Base-by-base conservation (phyloP, 495 filamentous ascomycete species). In the Penicillium salamii region DNA sequence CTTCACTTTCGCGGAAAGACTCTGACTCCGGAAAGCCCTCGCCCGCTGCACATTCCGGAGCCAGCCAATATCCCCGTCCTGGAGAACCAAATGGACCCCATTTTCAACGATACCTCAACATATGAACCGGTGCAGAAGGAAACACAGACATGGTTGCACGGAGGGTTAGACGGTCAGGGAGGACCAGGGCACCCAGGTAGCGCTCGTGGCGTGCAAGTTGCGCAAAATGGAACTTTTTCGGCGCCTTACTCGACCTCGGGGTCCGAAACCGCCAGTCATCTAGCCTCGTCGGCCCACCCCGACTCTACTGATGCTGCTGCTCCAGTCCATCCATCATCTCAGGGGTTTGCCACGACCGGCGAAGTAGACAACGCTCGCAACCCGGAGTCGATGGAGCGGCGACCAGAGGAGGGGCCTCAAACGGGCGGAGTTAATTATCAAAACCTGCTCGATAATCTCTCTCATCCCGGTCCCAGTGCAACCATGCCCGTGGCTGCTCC, bases 31-130 rank as follows among this genome's bases (percentile, higher is more conserved):
- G 79, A 87, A 58, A 87, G 84, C 62, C 86, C 86, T 48, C 79
- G 84, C 50, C 86, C 86, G 47, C 56, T 88, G 54, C 83, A 88
- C 65, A 74, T 84, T 57, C 80, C 86, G 55, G 81, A 85, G 56
- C 82, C 85, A 33, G 75, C 84, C 50, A 87, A 81, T 55, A 85
- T 88, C 42, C 83, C 86, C 15, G 79, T 88, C 44, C 78, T 89
- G 50, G 75, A 85, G 57, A 84, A 85, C 57, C 84, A 87, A 66
- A 88, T 81, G 77, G 84, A 89, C 68, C 82, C 83, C 36, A 62
- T 78, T 53, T 87, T 87, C 72, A 84, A 87, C 68, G 82, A 85
- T 60, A 85, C 81, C 20, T 74, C 82, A 15, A 78, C 80, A 35
- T 77, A 77, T 54, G 66, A 72, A 43, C 68, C 63, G 34, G 62